Evolutionary conservation across 192 early-diverging fungal genomes (phyloP), one percentile per base, ranked within the genome.

Genomic region (Coemansia sp.): DNA sequence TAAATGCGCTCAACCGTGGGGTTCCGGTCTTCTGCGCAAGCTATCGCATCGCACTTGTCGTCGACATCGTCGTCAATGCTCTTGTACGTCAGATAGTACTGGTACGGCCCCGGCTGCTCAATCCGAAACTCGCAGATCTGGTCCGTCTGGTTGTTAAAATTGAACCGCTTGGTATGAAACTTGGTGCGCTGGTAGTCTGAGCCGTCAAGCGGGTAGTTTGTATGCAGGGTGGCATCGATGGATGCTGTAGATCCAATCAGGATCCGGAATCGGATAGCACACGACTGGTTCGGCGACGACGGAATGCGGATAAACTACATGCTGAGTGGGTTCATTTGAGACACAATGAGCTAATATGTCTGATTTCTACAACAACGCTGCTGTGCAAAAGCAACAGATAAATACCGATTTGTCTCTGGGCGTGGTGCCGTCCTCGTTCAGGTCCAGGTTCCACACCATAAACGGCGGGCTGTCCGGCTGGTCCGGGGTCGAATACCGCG

Each of bases 121-220:
- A 95, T 75, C 2, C 65, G 54, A 48, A 93, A 65, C 52, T 92
- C 88, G 66, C 81, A 84, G 29, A 81, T 86, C 9, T 85, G 82
- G 70, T 89, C 90, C 49, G 78, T 82, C 56, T 66, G 59, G 65
- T 79, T 61, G 58, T 79, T 66, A 45, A 67, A 70, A 48, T 64
- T 81, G 61, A 75, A 74, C 35, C 58, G 46, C 35, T 70, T 63
- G 14, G 46, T 21, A 40, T 69, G 64, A 56, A 76, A 75, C 60
- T 72, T 54, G 46, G 61, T 77, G 23, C 71, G 71, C 44, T 65
- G 54, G 33, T 66, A 63, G 14, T 64, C 69, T 54, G 81, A 90
- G 81, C 87, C 91, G 47, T 86, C 65, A 21, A 86, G 65, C 3
- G 92, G 93, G 82, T 94, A 92, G 73, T 98, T 98, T 38, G 91